phyloP scores from a whole-genome alignment of 345 rosid species.

The Eucalyptus erythrocorys region DNA sequence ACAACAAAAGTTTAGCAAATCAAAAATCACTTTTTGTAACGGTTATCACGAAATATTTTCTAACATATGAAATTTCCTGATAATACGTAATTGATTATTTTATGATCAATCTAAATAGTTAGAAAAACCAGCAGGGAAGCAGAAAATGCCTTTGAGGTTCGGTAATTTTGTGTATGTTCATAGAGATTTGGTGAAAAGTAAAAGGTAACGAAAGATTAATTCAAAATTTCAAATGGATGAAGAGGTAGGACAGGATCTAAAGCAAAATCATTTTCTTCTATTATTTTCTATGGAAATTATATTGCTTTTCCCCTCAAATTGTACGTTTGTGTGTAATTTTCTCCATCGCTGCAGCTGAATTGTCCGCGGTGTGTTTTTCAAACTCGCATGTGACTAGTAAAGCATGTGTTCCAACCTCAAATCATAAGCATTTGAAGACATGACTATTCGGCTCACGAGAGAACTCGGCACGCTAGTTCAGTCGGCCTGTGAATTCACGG shows the following conservation, averaged over 20 bases:
- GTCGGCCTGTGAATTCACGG: neutral
- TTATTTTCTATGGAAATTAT: neutral
- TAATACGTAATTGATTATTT: neutral
- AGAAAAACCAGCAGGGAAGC: neutral
- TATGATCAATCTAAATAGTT: neutral
- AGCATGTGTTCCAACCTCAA: neutral
- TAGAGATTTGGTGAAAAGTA: neutral
- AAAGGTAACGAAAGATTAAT: neutral
- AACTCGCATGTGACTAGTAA: neutral
- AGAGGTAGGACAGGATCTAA: neutral
- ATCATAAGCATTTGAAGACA: neutral
- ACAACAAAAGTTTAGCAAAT: neutral
- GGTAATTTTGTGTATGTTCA: neutral
- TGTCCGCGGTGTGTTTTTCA: neutral
- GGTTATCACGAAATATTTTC: neutral
- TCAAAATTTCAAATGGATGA: neutral
- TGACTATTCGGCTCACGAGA: neutral
- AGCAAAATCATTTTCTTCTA: neutral
- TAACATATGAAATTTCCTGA: neutral
- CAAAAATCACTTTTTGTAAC: no score
- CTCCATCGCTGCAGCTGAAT: neutral
- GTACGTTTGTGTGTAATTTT: neutral
- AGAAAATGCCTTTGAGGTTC: neutral
- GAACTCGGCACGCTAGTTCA: neutral
- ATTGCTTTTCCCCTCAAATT: neutral